Evolutionary conservation across 2,329 filamentous ascomycete species (phyloP).

Genomic region (Calonectria crousiana): DNA sequence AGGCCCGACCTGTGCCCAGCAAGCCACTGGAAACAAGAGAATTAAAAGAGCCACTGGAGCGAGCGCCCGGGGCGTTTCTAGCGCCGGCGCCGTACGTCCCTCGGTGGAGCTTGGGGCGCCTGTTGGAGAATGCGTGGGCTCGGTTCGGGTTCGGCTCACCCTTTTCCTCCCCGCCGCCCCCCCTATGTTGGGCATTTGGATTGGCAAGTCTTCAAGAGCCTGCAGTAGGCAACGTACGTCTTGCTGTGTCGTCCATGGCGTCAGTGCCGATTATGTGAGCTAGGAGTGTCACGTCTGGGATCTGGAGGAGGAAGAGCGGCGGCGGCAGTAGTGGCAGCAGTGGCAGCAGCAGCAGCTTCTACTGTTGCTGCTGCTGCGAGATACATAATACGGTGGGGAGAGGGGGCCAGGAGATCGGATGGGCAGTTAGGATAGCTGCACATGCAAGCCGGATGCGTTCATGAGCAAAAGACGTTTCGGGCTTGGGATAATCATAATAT

Average conservation of each 20-base stretch:
- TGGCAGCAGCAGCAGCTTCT: background rate
- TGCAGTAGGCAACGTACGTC: background rate
- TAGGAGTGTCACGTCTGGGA: background rate
- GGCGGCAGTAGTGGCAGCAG: background rate
- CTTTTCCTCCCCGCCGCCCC: slow-evolving; percentile 1
- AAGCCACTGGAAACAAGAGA: slow-evolving; percentile 9
- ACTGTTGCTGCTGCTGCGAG: too few relatives aligned
- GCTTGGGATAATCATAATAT: slow-evolving; percentile 3
- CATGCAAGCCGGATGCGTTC: background rate
- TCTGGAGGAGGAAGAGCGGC: background rate
- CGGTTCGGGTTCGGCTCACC: background rate
- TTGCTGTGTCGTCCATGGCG: background rate
- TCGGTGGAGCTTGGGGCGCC: slow-evolving; percentile 2
- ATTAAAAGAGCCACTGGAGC: slow-evolving; percentile 7
- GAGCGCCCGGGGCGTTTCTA: slow-evolving; percentile 8
- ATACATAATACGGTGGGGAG: background rate
- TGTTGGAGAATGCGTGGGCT: slow-evolving; percentile 1
- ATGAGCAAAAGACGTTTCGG: slow-evolving; percentile 1
- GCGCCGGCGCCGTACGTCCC: background rate
- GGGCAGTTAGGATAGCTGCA: background rate
- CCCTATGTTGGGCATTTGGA: slow-evolving; percentile 1
- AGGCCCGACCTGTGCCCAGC: background rate
- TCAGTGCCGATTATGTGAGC: background rate
- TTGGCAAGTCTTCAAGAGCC: background rate
- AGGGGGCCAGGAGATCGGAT: background rate